Base-by-base conservation (phyloP, 768 basidiomycete genomes). In the Suillus decipiens region DNA sequence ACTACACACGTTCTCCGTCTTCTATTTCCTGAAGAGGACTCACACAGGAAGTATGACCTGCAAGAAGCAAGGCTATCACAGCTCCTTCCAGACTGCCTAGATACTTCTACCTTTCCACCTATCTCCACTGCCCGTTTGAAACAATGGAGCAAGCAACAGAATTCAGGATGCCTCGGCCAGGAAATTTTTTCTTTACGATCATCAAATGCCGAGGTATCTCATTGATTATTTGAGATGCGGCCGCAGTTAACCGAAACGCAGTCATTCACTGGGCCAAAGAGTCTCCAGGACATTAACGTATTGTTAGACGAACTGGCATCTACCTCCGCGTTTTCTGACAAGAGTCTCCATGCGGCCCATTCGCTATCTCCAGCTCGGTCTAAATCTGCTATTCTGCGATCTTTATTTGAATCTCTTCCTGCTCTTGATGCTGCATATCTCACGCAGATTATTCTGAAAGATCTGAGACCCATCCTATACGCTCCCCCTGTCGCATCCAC, bases 361-460 rank as follows among this genome's bases (percentile, higher is more conserved):
- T 70, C 74, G 19, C 69, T 72, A 11, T 73, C 76, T 37, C 64
- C 68, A 3, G 78, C 73, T 55, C 77, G 78, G 2, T 68, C 76
- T 0, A 73, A 72, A 41, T 59, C 58, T 10, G 62, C 51, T 12
- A 80, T 87, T 62, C 77, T 95, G 2, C 76, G 77, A n/a, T 73
- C 77, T 17, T 79, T 96, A 3, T 95, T 86, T 66, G 78, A 80
- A 45, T 73, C 78, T 2, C 76, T 94, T 11, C 79, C 86, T 1
- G 86, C 93, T 0, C 74, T 75, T 12, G 89, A 92, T 45, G 83
- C 89, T 2, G 80, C 85, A 1, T 83, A 89, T 64, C 78, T 96
- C 55, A 89, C 90, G 0, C 95, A 98, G 70, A 89, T 96, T 66
- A 90, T 98, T 63, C 82, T 96, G 41, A 91, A 90, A 66, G 95